These are phyloP conservation scores for Pistacia vera DNA, from an alignment of 345 rosid species.

Conservation along the genomic window DNA sequence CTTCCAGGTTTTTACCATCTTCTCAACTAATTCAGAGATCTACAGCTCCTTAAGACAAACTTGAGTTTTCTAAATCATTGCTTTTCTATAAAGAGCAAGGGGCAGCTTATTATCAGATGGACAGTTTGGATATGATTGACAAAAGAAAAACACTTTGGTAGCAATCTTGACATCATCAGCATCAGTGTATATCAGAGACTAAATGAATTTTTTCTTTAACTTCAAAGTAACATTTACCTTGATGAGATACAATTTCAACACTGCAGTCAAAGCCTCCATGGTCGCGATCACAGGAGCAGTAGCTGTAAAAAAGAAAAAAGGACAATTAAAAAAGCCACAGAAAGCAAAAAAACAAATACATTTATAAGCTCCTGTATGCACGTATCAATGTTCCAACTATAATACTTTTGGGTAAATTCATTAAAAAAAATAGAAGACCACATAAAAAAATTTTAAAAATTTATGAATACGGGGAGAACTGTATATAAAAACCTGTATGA, in stretches of 20 bases:
- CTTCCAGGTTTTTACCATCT: background rate
- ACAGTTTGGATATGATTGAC: background rate
- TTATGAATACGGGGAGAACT: background rate
- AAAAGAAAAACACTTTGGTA: background rate
- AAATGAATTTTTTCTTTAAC: background rate
- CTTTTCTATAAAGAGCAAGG: background rate
- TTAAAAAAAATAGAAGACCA: conserved; percentile 13
- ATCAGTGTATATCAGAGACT: background rate
- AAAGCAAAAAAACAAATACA: conserved; percentile 4
- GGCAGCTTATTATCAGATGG: background rate
- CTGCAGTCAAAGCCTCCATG: conserved; percentile 99
- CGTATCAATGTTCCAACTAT: background rate
- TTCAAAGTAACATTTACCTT: conserved; percentile 41
- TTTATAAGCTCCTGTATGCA: conserved; percentile 8
- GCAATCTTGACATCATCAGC: background rate
- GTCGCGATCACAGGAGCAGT: conserved; percentile 80
- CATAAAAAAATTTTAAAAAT: conserved; percentile 1
- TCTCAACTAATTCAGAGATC: background rate
- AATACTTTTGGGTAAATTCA: background rate
- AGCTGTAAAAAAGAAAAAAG: conserved; percentile 55
- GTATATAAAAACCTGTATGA: conserved; percentile 63
- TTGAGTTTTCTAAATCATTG: background rate
- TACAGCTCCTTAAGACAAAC: background rate
- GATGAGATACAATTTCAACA: conserved; percentile 71
- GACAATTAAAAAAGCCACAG: conserved; percentile 11